Evolutionary conservation across 164 flowering plant genomes (phyloP), one percentile per base, ranked within the genome.

Genomic region (Tinospora cordifolia): DNA sequence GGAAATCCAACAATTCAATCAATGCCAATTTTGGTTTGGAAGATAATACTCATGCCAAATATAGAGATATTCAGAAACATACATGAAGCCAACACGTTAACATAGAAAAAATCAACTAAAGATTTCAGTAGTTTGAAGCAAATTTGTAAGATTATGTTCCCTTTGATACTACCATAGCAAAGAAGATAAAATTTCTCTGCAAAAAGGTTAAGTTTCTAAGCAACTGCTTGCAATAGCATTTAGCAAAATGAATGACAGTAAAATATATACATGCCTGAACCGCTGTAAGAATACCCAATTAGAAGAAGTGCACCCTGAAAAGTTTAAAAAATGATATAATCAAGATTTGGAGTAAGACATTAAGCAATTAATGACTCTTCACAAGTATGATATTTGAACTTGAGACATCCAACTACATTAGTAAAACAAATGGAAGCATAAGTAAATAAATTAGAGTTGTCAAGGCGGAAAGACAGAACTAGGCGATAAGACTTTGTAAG

Each of bases 221-320:
- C 34, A 34, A 22, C 2, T 41, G 58, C 2, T 19, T 49, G 70
- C 51, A 40, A 39, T 21, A 39, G 47, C 47, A 8, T 22, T 27
- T 9, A 40, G 24, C 11, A 22, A 1, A 40, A 9, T 44, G 47
- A 44, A 44, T 40, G 49, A 40, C 2, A 30, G 7, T 30, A 63
- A 12, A 60, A 6, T 44, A 58, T 34, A 59, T 62, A 81, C 88
- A 68, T 22, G 89, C 93, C 89, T 79, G 85, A 76, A 67, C 83
- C 64, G 58, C 70, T 79, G 68, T 74, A 86, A 69, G 83, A 76
- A 80, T 84, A 87, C 44, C 76, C 82, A 69, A 90, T 70, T 44
- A 90, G 76, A 75, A 88, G 81, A 58, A 87, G 27, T 7, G 83
- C 89, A 62, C 92, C 96, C 96, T 90, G 87, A 59, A 80, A 76